These are phyloP conservation scores for Hamigera avellanea DNA, from an alignment of 495 filamentous ascomycete species.

Conservation along the genomic window DNA sequence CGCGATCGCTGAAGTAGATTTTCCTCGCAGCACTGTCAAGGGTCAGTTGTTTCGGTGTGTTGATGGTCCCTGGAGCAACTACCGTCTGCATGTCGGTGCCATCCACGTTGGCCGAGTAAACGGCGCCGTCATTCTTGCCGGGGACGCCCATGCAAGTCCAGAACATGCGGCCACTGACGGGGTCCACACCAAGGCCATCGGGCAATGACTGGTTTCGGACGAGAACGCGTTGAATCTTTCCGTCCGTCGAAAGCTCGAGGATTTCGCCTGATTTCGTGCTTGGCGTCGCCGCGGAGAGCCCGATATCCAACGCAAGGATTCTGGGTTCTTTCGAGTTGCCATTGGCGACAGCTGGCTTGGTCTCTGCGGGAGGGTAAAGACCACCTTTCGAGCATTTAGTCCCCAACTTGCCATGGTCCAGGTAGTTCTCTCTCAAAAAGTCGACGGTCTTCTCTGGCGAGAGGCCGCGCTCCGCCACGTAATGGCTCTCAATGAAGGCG, in stretches of 20 bases:
- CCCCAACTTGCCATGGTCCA: slow-evolving; percentile 25
- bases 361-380: slow-evolving; percentile 12
- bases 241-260: slow-evolving; percentile 9
- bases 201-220: slow-evolving; percentile 22
- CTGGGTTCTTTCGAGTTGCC: slow-evolving; percentile 1
- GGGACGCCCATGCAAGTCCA: slow-evolving; percentile 41
- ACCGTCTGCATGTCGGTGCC: slow-evolving; percentile 27
- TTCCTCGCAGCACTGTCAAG: slow-evolving; percentile 17
- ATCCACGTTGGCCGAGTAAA: slow-evolving; percentile 32
- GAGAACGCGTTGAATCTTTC: slow-evolving; percentile 9
- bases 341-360: no score
- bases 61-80: slow-evolving; percentile 22
- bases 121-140: slow-evolving; percentile 26
- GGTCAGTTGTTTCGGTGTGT: slow-evolving; percentile 45
- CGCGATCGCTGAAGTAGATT: slow-evolving; percentile 44
- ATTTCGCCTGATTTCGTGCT: slow-evolving; percentile 11
- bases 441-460: slow-evolving; percentile 20
- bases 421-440: slow-evolving; percentile 28
- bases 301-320: slow-evolving; percentile 17
- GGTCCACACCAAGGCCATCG: slow-evolving; percentile 33
- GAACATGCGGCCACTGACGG: slow-evolving; percentile 24
- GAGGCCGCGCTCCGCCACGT: slow-evolving; percentile 33
- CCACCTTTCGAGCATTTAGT: slow-evolving; percentile 15
- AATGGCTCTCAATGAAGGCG: slow-evolving; percentile 28
- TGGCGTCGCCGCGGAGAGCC: slow-evolving; percentile 10